Conservation (phyloP, 2,329 filamentous ascomycete species). For the Venturia pyrina region DNA sequence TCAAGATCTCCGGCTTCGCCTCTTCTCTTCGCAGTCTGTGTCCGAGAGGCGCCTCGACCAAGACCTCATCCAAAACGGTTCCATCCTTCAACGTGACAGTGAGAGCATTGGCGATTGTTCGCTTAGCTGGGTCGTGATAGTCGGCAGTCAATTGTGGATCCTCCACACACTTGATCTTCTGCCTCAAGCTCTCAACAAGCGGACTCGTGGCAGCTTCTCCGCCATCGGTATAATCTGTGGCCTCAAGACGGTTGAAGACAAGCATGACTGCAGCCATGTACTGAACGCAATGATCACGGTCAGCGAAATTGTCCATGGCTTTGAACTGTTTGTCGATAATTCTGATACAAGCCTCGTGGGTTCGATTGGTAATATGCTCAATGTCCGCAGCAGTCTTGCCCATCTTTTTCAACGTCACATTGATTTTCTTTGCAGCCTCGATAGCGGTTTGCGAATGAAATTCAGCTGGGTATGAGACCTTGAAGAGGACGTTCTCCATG, state of each 20-base stretch:
- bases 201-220: constrained; percentile 83
- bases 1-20: constrained; percentile 93
- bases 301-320: constrained; percentile 99
- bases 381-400: constrained; percentile 88
- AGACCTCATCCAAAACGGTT: constrained; percentile 79
- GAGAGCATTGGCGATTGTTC: constrained; percentile 94
- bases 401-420: constrained; percentile 68
- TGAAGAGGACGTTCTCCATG: constrained; percentile 99
- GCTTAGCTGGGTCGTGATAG: constrained; percentile 88
- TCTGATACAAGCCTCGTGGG: constrained; percentile 94
- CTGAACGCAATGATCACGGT: constrained; percentile 93
- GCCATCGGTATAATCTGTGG: constrained; percentile 87
- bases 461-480: constrained; percentile 96
- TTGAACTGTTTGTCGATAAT: constrained; percentile 99
- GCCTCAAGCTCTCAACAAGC: constrained; percentile 80
- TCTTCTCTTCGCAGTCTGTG: constrained; percentile 87
- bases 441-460: constrained; percentile 99
- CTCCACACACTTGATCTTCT: constrained; percentile 93
- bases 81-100: constrained; percentile 93
- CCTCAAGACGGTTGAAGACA: constrained; percentile 84
- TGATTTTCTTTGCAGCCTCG: constrained; percentile 83
- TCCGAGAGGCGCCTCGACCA: constrained; percentile 87
- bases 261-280: constrained; percentile 99
- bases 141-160: constrained; percentile 89
- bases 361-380: constrained; percentile 85